A percentile compares a stretch with the other conserved stretches of the same genome.
Evolutionary conservation across 345 rosid genomes (phyloP).

Genomic region (Syzygium aqueum): DNA sequence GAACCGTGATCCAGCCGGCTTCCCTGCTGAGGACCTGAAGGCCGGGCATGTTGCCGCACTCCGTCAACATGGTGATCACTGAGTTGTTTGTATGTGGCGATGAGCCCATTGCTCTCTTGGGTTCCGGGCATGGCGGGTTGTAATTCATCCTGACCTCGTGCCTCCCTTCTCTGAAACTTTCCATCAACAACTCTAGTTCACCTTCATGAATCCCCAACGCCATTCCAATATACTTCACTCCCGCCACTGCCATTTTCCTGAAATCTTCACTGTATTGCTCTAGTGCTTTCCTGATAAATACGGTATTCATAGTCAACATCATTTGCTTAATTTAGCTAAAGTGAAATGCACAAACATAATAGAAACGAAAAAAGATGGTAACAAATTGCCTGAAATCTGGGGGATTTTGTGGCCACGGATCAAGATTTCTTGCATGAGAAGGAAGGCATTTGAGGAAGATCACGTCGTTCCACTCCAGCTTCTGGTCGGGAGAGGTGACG

Average conservation of each 20-base stretch:
- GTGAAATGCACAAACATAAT: neutral
- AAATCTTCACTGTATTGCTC: conserved; percentile 6
- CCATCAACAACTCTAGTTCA: neutral
- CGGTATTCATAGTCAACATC: neutral
- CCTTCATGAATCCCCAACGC: conserved; percentile 3
- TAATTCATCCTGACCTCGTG: conserved; percentile 7
- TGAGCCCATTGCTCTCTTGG: neutral
- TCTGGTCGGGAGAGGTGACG: conserved; percentile 12
- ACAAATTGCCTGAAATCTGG: conserved; percentile 1
- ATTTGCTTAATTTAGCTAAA: neutral
- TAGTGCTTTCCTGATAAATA: neutral
- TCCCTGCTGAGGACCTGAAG: conserved; percentile 8
- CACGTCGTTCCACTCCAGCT: conserved; percentile 17
- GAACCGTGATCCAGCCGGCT: conserved; percentile 2
- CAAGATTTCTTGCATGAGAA: conserved; percentile 4
- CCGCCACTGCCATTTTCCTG: conserved; percentile 7
- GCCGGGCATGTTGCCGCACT: conserved; percentile 4
- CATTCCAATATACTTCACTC: conserved; percentile 6
- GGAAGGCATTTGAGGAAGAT: conserved; percentile 17
- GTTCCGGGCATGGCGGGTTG: conserved; percentile 11
- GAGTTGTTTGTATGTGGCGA: conserved; percentile 7
- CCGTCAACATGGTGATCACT: conserved; percentile 11
- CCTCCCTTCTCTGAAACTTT: conserved; percentile 1
- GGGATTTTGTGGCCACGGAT: conserved; percentile 16
- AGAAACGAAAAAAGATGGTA: neutral